phyloP scores from a whole-genome alignment of 805 yeast genomes.

The Starmerella apicola region DNA sequence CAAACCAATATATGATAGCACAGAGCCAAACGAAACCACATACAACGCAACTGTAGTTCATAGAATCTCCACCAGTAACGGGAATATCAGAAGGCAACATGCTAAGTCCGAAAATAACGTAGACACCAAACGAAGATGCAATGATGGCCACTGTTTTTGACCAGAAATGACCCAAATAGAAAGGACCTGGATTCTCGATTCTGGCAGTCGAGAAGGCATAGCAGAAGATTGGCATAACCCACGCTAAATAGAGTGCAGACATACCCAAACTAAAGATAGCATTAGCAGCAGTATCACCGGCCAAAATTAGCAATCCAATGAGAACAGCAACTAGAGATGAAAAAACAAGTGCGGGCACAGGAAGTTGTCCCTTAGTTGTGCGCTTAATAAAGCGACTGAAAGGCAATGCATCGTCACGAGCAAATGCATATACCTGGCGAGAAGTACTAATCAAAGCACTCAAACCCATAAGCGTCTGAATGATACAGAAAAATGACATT shows the following conservation, averaged over 20 bases:
- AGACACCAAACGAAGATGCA: conserved; percentile 40
- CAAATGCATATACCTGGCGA: conserved; percentile 63
- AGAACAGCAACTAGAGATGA: conserved; percentile 39
- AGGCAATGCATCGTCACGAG: conserved; percentile 68
- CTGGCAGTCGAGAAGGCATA: conserved; percentile 36
- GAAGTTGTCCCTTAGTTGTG: conserved; percentile 49
- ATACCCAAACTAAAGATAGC: conserved; percentile 58
- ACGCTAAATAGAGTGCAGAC: conserved; percentile 50
- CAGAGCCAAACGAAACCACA: conserved; percentile 49
- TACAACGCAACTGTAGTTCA: conserved; percentile 62
- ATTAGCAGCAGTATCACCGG: conserved; percentile 47
- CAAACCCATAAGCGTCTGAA: conserved; percentile 57
- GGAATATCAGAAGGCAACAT: conserved; percentile 46
- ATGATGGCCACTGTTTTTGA: conserved; percentile 36
- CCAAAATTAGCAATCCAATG: conserved; percentile 47
- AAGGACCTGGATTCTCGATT: conserved; percentile 53
- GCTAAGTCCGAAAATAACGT: conserved; percentile 38
- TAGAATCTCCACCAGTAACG: conserved; percentile 28
- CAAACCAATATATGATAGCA: conserved; percentile 39
- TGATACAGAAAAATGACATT: conserved; percentile 44
- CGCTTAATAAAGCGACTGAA: conserved; percentile 42
- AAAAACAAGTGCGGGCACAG: conserved; percentile 50
- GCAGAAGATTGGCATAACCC: conserved; percentile 49
- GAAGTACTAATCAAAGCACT: conserved; percentile 52
- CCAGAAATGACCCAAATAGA: conserved; percentile 42